Base-by-base conservation (phyloP, 352 stramenopile species). In the Blastocystis sp. region DNA sequence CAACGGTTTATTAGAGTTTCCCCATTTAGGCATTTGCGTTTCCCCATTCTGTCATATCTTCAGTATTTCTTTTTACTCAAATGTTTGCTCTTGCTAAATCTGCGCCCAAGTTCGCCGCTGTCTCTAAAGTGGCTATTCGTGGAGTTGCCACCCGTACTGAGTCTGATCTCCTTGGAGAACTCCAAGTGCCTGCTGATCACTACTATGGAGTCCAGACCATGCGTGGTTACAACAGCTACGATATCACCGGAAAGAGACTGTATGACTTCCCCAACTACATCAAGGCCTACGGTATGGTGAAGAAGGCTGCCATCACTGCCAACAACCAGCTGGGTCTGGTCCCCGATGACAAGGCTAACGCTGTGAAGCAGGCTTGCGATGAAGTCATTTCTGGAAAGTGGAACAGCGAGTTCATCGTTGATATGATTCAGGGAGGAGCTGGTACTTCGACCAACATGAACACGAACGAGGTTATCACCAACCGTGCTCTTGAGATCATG, bases 321-420 rank as follows among this genome's bases (percentile, higher is more conserved):
- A 80, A 80, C 54, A 66, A 42, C n/a, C 11, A 37, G 9, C 69
- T 80, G n/a, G 69, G 69, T 80, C 54, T 80, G 14, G 69, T 80
- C 27, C 49, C 49, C 27, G 54, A 80, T 58, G 54, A 80, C 27
- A 80, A 66, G 54, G 49, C 69, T 37, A 59, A 80, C n/a, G 54
- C 49, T 24, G 54, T 80, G 9, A 59, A 59, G 54, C 69, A 80
- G 54, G 69, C 69, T 80, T 59, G 49, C 54, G 69, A 80, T 80
- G 69, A 80, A 69, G 69, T 80, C 49, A 80, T 80, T 21, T 91
- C 89, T 32, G 91, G 91, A 77, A 93, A 90, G 37, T 91, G 90
- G 88, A 91, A 90, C 87, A 92, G 92, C 89, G 92, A 92, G 90
- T 92, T 92, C 88, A 89, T 92, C 57, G 92, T 92, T 83, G 91